A percentile compares a stretch with the other conserved stretches of the same genome.
phyloP scores from a whole-genome alignment of 306 rosid species.

The Cercis canadensis region DNA sequence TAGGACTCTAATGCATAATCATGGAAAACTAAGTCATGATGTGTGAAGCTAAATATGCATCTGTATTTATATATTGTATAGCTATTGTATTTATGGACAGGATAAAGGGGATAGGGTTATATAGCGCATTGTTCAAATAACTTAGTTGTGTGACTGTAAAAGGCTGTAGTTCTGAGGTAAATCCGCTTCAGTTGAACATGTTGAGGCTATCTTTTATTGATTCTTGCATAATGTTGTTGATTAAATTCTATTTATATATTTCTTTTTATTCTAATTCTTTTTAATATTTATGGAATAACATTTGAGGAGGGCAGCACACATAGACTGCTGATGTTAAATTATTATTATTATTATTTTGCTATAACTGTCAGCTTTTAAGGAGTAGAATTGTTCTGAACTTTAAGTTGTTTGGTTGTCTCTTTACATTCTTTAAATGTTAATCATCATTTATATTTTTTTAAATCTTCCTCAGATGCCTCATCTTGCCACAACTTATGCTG shows the following conservation, averaged over 20 bases:
- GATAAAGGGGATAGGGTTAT: background rate
- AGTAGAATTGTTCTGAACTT: slow-evolving; percentile 9
- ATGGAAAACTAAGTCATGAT: background rate
- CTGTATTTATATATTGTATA: slow-evolving; percentile 6
- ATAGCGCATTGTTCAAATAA: background rate
- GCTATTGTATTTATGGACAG: background rate
- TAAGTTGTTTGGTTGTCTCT: background rate
- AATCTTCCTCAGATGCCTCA: slow-evolving; percentile 80
- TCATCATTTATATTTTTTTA: slow-evolving; percentile 27
- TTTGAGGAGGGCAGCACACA: background rate
- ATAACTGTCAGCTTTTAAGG: background rate
- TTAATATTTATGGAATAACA: no score
- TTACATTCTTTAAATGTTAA: slow-evolving; percentile 2
- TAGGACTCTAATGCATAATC: background rate
- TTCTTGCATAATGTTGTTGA: background rate
- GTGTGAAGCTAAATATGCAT: slow-evolving; percentile 2
- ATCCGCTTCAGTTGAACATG: background rate
- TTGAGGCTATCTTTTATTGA: slow-evolving; percentile 1
- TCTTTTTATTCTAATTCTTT: background rate
- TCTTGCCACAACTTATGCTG: slow-evolving; percentile 97
- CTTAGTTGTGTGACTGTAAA: background rate
- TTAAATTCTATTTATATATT: background rate
- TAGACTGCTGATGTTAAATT: background rate
- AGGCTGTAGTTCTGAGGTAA: background rate
- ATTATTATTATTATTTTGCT: background rate